phyloP scores from a whole-genome alignment of 2,329 filamentous ascomycete species.

The Bipolaris gigantea region DNA sequence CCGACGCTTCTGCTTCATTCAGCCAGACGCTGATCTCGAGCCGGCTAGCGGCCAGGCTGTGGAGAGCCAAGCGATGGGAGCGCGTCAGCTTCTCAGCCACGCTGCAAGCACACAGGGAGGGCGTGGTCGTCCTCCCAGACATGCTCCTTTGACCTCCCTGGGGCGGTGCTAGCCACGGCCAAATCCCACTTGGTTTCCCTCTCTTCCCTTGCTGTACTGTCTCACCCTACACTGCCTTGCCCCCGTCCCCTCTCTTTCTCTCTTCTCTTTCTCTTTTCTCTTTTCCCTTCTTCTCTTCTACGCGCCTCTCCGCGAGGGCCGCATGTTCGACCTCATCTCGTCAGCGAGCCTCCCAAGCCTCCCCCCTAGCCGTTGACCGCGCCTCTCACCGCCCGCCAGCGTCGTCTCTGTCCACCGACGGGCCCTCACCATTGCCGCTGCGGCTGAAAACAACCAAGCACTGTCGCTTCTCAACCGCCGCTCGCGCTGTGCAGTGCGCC shows the following conservation, averaged over 20 bases:
- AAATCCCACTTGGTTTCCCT: slow-evolving; percentile 10
- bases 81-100: slow-evolving; percentile 23
- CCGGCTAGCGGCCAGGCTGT: slow-evolving; percentile 17
- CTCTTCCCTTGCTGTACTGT: slow-evolving; percentile 12
- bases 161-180: slow-evolving; percentile 16
- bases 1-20: slow-evolving; percentile 2
- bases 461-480: background rate
- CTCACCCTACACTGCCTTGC: background rate
- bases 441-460: background rate
- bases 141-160: slow-evolving; percentile 10
- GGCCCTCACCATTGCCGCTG: background rate
- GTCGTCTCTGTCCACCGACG: slow-evolving; percentile 8
- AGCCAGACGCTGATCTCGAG: slow-evolving; percentile 12
- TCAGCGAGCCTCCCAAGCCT: slow-evolving; percentile 17
- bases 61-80: slow-evolving; percentile 16
- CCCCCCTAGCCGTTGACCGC: slow-evolving; percentile 3
- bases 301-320: slow-evolving; percentile 35
- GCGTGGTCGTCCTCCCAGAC: slow-evolving; percentile 8
- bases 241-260: slow-evolving; percentile 20
- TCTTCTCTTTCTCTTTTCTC: too few species aligned
- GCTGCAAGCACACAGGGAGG: slow-evolving; percentile 7
- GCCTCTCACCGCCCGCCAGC: slow-evolving; percentile 10
- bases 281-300: too few species aligned
- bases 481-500: slow-evolving; percentile 26
- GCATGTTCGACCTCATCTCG: slow-evolving; percentile 26